Evolutionary conservation across 257 asterid species (phyloP), one percentile per base, ranked within the genome.

Genomic region (Eucommia ulmoides): DNA sequence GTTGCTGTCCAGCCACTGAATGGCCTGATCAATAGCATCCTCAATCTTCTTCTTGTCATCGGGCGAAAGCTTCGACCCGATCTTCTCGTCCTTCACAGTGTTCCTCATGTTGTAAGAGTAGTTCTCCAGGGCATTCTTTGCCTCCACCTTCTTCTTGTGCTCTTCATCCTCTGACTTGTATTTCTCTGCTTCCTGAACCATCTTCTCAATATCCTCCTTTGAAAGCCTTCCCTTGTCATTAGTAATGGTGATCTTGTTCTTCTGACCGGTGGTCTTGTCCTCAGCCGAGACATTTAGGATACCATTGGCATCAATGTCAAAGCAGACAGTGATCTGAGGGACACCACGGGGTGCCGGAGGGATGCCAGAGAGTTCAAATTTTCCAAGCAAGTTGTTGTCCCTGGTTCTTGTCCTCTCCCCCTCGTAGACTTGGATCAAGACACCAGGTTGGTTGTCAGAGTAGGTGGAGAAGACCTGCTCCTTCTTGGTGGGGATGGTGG

Each of bases 261-360:
- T 68, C 53, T 68, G 74, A 0, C 74, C 70, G 1, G 74, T 68
- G 12, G 74, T 68, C 23, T 68, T 68, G 35, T 63, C 70, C 66
- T 68, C 74, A 0, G 74, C 74, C n/a, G 74, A 63, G 5, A 68
- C 74, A 19, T 68, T 59, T 1, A 68, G 2, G 19, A 68, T 68
- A 1, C 74, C 74, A 11, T 68, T 68, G 0, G 74, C 74, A 1
- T 68, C 74, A 8, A 68, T 63, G 20, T 68, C 74, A 0, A 63
- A 68, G 50, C 70, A 63, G 0, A 68, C 74, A 24, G 24, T 68
- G 49, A 68, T 68, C 38, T 29, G 38, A 29, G 38, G 38, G n/a
- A n/a, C n/a, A n/a, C n/a, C n/a, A n/a, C n/a, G n/a, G n/a, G n/a
- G n/a, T n/a, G n/a, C n/a, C n/a, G n/a, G n/a, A n/a, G n/a, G n/a